Conservation (phyloP, 116 monocot genomes). For the Dioscorea cayenensis region DNA sequence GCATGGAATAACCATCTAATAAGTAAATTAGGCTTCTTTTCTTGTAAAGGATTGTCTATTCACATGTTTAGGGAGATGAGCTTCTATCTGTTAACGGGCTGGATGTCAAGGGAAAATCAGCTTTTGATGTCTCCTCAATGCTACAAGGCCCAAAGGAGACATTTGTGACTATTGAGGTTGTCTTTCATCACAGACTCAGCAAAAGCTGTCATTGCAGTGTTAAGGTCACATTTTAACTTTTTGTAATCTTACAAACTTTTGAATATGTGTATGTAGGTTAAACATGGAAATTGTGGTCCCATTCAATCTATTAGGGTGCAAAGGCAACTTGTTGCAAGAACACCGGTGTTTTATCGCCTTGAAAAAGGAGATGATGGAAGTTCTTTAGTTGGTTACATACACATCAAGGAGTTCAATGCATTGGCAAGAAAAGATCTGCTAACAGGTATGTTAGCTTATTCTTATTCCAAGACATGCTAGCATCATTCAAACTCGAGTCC, state of each 20-base stretch:
- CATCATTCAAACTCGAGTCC: background rate
- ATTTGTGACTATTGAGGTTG: slow-evolving; percentile 84
- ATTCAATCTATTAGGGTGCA: slow-evolving; percentile 46
- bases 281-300: slow-evolving; percentile 65
- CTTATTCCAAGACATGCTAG: background rate
- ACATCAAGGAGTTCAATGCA: slow-evolving; percentile 95
- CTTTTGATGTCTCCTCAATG: slow-evolving; percentile 87
- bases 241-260: background rate
- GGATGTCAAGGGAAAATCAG: slow-evolving; percentile 75
- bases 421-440: slow-evolving; percentile 87
- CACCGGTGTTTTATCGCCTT: slow-evolving; percentile 79
- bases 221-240: background rate
- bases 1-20: no score
- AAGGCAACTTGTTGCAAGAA: slow-evolving; percentile 76
- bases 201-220: background rate
- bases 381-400: slow-evolving; percentile 70
- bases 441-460: slow-evolving; percentile 33
- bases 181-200: slow-evolving; percentile 5
- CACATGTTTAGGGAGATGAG: slow-evolving; percentile 70
- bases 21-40: no score
- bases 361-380: slow-evolving; percentile 63
- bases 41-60: background rate
- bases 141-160: slow-evolving; percentile 87
- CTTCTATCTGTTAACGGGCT: slow-evolving; percentile 79
- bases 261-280: slow-evolving; percentile 46